Conservation (phyloP, 148 eudicot species). For the Bassia scoparia region DNA sequence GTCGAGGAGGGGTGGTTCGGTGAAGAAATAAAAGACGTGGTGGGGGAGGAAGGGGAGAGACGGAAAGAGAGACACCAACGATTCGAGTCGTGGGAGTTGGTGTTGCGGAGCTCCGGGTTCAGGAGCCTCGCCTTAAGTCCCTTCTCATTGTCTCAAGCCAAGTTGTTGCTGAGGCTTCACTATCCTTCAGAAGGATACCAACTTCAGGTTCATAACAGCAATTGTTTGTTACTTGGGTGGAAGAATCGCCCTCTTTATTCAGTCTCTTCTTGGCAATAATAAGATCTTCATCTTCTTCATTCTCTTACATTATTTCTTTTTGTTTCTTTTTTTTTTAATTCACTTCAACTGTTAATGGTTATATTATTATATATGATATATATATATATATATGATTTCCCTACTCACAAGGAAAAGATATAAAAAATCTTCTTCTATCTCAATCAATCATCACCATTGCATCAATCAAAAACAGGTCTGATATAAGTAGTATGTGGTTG, state of each 20-base stretch:
- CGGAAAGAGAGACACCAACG: constrained; percentile 63
- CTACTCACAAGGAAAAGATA: neutral
- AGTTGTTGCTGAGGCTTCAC: constrained; percentile 70
- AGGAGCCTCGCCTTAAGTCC: constrained; percentile 55
- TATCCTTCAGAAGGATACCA: constrained; percentile 95
- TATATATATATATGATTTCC: neutral
- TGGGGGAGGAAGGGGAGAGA: constrained; percentile 47
- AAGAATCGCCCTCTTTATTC: constrained; percentile 76
- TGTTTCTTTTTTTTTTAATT: neutral
- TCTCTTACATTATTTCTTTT: neutral
- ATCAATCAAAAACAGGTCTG: neutral
- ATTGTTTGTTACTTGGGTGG: constrained; percentile 81
- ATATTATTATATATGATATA: too few species aligned
- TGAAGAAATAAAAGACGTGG: constrained; percentile 60
- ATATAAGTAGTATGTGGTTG: neutral
- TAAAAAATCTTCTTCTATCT: neutral
- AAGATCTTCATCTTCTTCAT: neutral
- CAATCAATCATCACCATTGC: neutral
- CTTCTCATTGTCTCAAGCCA: constrained; percentile 83
- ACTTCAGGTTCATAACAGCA: constrained; percentile 41
- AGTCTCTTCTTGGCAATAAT: constrained; percentile 77
- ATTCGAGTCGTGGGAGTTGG: constrained; percentile 68
- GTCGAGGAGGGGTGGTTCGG: constrained; percentile 78
- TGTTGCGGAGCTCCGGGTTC: constrained; percentile 62
- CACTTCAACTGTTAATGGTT: neutral